Evolutionary conservation across 768 basidiomycete species (phyloP).

Genomic region (Tylopilus vinaceipallidus): DNA sequence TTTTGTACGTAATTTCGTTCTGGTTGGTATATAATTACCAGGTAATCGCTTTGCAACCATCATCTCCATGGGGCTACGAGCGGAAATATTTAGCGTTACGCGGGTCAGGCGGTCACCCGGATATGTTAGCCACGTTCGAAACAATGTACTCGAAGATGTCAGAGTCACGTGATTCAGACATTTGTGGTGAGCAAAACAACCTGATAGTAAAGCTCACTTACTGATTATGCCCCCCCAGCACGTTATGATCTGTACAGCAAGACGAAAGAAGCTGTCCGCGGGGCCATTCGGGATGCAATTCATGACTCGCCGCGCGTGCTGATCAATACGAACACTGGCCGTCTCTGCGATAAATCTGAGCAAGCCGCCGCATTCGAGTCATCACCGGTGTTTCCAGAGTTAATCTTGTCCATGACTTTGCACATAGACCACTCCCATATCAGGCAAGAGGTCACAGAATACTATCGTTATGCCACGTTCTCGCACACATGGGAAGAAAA

Average conservation of each 20-base stretch:
- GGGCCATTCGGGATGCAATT: not conserved
- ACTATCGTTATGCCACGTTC: slow-evolving; percentile 7
- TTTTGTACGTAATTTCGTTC: too few species aligned
- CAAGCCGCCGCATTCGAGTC: not conserved
- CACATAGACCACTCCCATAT: too few species aligned
- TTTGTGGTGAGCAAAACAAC: slow-evolving; percentile 1
- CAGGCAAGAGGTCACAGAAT: too few species aligned
- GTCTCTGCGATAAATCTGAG: not conserved
- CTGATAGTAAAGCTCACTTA: not conserved
- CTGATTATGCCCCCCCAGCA: not conserved
- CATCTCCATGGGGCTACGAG: slow-evolving; percentile 9
- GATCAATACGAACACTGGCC: slow-evolving; percentile 8
- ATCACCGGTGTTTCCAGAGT: too few species aligned
- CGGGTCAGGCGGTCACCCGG: not conserved
- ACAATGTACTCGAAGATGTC: slow-evolving; percentile 10
- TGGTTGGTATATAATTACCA: not conserved
- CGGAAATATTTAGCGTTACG: slow-evolving; percentile 7
- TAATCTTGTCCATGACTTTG: too few species aligned
- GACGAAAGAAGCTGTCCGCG: not conserved
- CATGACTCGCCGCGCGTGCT: slow-evolving; percentile 6
- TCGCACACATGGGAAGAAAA: slow-evolving; percentile 9
- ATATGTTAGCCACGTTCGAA: slow-evolving; percentile 2
- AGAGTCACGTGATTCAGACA: not conserved
- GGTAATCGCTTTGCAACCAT: slow-evolving; percentile 9
- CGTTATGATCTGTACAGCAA: not conserved